Percentiles rank a stretch among this genome's conserved stretches.
phyloP scores from a whole-genome alignment of 768 basidiomycete species.

The Dioszegia crocea region DNA sequence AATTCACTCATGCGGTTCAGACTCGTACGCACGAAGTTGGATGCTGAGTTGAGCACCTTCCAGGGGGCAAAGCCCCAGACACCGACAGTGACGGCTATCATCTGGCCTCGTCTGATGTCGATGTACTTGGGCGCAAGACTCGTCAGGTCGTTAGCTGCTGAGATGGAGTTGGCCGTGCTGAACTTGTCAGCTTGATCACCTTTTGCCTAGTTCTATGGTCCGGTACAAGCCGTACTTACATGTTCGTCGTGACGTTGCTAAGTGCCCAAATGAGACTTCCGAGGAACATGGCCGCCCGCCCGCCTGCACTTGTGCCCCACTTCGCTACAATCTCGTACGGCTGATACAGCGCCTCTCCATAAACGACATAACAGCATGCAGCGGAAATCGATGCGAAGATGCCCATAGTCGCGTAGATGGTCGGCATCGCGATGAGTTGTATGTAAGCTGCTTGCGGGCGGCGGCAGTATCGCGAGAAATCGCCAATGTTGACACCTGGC shows the following conservation, averaged over 20 bases:
- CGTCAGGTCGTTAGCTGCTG: slow-evolving; percentile 43
- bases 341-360: slow-evolving; percentile 32
- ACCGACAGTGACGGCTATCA: slow-evolving; percentile 36
- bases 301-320: slow-evolving; percentile 31
- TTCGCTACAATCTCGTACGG: slow-evolving; percentile 34
- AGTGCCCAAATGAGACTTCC: slow-evolving; percentile 31
- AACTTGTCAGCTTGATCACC: neutral
- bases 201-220: too few species aligned
- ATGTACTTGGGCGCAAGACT: slow-evolving; percentile 40
- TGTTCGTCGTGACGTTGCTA: slow-evolving; percentile 39
- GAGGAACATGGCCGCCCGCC: slow-evolving; percentile 32
- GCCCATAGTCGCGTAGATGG: slow-evolving; percentile 26
- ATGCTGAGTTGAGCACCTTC: slow-evolving; percentile 35
- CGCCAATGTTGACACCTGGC: slow-evolving; percentile 37
- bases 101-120: slow-evolving; percentile 40
- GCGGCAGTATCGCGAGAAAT: slow-evolving; percentile 40
- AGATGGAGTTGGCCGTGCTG: slow-evolving; percentile 35
- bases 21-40: slow-evolving; percentile 23
- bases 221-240: slow-evolving; percentile 5
- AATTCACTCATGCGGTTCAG: too few species aligned
- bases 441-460: slow-evolving; percentile 19
- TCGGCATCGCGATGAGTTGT: slow-evolving; percentile 38
- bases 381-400: slow-evolving; percentile 37
- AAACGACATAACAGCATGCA: slow-evolving; percentile 28
- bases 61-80: slow-evolving; percentile 39